phyloP scores from a whole-genome alignment of 2,329 filamentous ascomycete genomes.

The Diaporthe vaccinii region DNA sequence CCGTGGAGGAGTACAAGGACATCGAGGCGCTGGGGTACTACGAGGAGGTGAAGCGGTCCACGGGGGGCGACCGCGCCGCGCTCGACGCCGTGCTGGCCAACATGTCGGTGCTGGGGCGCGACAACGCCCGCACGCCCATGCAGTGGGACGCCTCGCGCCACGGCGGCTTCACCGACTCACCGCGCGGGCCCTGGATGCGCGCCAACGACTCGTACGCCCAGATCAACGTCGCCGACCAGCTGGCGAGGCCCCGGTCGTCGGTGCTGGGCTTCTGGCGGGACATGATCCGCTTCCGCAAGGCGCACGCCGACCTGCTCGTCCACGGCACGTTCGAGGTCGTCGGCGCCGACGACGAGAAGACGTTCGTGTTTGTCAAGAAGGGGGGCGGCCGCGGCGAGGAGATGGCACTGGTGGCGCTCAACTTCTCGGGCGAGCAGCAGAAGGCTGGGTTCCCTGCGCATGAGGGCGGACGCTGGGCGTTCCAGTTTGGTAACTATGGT shows the following conservation, averaged over 20 bases:
- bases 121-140: constrained; percentile 78
- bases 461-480: constrained; percentile 40
- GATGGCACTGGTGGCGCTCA: constrained; percentile 54
- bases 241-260: constrained; percentile 54
- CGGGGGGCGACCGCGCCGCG: constrained; percentile 50
- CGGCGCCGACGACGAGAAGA: constrained; percentile 60
- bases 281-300: constrained; percentile 66
- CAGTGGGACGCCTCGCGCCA: constrained; percentile 71
- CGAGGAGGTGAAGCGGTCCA: constrained; percentile 44
- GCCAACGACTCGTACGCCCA: constrained; percentile 68
- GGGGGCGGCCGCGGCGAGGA: constrained; percentile 41
- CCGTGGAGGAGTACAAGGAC: constrained; percentile 62
- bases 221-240: constrained; percentile 69
- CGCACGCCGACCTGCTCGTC: constrained; percentile 70
- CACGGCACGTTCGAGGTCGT: constrained; percentile 70
- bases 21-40: constrained; percentile 65
- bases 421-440: constrained; percentile 58
- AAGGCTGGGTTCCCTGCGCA: constrained; percentile 45
- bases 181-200: constrained; percentile 69
- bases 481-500: constrained; percentile 50
- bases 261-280: constrained; percentile 74
- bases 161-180: constrained; percentile 71
- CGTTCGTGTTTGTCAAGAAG: constrained; percentile 61
- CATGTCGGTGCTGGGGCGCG: constrained; percentile 71
- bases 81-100: constrained; percentile 63